Evolutionary conservation across 139 green algal species (phyloP).

Genomic region (Micromonas pusilla): DNA sequence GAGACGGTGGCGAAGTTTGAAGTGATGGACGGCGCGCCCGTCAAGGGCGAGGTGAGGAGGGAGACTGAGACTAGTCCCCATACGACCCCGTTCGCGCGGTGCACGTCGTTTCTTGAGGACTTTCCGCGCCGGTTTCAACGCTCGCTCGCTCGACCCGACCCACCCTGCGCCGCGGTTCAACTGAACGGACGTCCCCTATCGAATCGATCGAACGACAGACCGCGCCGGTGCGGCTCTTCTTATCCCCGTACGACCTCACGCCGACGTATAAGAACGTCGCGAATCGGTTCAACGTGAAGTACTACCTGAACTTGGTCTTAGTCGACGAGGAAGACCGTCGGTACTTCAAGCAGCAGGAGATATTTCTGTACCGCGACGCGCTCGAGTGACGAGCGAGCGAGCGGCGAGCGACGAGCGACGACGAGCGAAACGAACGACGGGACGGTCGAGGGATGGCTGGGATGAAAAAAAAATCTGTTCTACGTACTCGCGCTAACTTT

Average conservation of each 20-base stretch:
- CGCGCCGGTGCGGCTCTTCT: constrained; percentile 70
- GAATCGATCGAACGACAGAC: too few relatives aligned
- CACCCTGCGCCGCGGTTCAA: too few relatives aligned
- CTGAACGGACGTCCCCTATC: too few relatives aligned
- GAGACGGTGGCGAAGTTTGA: constrained; percentile 98
- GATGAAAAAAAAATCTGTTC: background rate
- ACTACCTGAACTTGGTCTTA: constrained; percentile 98
- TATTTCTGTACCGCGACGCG: constrained; percentile 66
- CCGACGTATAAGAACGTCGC: constrained; percentile 86
- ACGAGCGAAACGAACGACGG: background rate
- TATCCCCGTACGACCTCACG: constrained; percentile 89
- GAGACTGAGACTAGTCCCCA: too few relatives aligned
- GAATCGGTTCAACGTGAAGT: constrained; percentile 95
- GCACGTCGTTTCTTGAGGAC: too few relatives aligned
- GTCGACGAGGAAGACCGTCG: constrained; percentile 96
- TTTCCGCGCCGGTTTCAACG: too few relatives aligned
- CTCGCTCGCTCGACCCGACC: too few relatives aligned
- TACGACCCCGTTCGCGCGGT: too few relatives aligned
- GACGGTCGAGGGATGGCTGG: background rate
- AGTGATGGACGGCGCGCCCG: constrained; percentile 98
- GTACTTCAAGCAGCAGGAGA: constrained; percentile 97
- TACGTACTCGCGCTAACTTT: background rate
- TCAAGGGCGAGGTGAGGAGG: constrained; percentile 64
- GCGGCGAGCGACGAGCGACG: background rate
- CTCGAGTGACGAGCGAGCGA: too few relatives aligned